These are phyloP conservation scores for Pleurostoma richardsiae DNA, from an alignment of 2,329 filamentous ascomycete species.

Conservation along the genomic window DNA sequence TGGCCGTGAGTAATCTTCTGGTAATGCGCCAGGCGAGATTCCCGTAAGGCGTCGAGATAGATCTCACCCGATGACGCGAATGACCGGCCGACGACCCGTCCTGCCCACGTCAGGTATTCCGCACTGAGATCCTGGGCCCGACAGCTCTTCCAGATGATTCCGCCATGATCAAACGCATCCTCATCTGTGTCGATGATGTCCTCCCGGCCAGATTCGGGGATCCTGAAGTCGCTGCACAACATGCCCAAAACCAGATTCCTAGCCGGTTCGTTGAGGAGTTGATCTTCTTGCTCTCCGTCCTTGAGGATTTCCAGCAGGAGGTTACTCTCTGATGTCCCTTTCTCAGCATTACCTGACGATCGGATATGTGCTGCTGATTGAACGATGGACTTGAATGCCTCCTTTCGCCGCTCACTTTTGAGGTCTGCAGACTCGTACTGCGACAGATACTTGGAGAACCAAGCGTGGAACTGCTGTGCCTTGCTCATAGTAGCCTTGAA, in stretches of 20 bases:
- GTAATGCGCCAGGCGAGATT: conserved; percentile 51
- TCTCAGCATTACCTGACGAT: conserved; percentile 63
- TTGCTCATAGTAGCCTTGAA: conserved; percentile 72
- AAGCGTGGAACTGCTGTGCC: conserved; percentile 69
- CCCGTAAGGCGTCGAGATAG: conserved; percentile 52
- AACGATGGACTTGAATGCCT: conserved; percentile 63
- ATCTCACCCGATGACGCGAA: conserved; percentile 73
- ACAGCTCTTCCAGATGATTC: conserved; percentile 73
- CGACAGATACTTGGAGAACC: conserved; percentile 68
- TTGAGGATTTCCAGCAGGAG: conserved; percentile 75
- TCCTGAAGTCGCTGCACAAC: conserved; percentile 70
- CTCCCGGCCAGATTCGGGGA: conserved; percentile 48
- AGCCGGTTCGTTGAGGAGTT: conserved; percentile 66
- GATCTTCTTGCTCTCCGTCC: conserved; percentile 58
- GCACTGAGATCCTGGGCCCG: conserved; percentile 56
- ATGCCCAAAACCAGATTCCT: conserved; percentile 65
- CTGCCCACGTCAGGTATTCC: conserved; percentile 79
- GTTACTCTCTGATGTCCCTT: conserved; percentile 69
- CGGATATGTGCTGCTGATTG: conserved; percentile 63
- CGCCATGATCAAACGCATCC: conserved; percentile 55
- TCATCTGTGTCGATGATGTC: conserved; percentile 68
- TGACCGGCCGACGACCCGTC: conserved; percentile 74
- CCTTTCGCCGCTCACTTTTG: conserved; percentile 38
- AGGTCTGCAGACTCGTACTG: conserved; percentile 53
- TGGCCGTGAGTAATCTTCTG: conserved; percentile 38